Evolutionary conservation across 2,329 filamentous ascomycete genomes (phyloP).

Genomic region (Alternaria angustiovoidea): DNA sequence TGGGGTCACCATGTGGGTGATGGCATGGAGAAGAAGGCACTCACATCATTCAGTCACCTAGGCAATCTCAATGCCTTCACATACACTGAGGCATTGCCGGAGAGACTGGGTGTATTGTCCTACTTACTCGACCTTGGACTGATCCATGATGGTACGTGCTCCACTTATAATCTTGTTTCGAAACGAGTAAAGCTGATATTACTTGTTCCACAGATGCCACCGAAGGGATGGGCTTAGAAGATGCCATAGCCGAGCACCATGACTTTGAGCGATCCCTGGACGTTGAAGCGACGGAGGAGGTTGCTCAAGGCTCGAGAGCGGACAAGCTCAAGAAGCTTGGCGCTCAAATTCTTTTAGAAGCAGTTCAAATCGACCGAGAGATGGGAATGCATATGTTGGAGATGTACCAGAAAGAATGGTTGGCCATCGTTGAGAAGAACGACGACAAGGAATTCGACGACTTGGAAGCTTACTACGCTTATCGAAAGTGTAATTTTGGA

Average conservation of each 20-base stretch:
- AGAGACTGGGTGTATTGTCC: neutral
- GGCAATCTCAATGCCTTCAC: neutral
- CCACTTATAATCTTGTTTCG: no score
- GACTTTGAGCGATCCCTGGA: neutral
- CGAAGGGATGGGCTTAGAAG: neutral
- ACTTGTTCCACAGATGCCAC: neutral
- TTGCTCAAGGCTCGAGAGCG: neutral
- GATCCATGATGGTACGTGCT: conserved; percentile 2
- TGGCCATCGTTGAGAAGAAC: neutral
- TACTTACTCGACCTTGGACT: neutral
- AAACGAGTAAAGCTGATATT: no score
- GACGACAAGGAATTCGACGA: neutral
- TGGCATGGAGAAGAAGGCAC: neutral
- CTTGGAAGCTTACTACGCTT: no score
- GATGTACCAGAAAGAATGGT: neutral
- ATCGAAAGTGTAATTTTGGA: neutral
- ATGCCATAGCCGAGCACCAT: neutral
- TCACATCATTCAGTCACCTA: neutral
- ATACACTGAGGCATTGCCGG: conserved; percentile 1
- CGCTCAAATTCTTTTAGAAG: neutral
- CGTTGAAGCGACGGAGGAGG: neutral
- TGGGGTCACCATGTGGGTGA: neutral
- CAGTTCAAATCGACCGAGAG: neutral
- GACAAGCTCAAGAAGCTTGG: neutral
- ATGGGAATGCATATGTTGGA: neutral